Base-by-base conservation (phyloP, 352 stramenopile species). In the Phytophthora citricola region DNA sequence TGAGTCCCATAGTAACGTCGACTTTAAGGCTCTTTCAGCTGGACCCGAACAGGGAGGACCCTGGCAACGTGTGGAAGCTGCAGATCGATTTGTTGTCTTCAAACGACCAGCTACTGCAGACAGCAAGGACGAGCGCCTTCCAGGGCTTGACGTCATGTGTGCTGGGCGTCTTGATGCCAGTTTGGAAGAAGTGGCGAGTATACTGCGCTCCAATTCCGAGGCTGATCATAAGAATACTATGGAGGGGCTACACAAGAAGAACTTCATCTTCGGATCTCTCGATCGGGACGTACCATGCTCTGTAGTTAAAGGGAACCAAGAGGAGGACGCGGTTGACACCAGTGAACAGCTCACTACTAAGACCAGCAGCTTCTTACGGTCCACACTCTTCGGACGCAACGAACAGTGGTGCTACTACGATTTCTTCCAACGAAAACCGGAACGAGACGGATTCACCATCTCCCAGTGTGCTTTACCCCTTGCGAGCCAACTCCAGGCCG, bases 351-450 rank as follows among this genome's bases (percentile, higher is more conserved):
- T 75, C 22, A 53, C 34, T 12, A 59, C 67, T 11, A 76, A 76
- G 41, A 76, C 69, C 43, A 64, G 38, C 53, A 73, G 63, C 38
- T 76, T 76, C 26, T 48, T 66, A 34, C 63, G 64, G 6, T 66
- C 69, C 1, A 56, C 53, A 12, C 4, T 67, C 14, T 76, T 76
- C 26, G 53, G 43, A 15, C 68, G 31, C 50, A 76, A 76, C 44
- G 68, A 76, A 57, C 68, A 76, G 15, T 75, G 67, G 67, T 75
- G 67, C 45, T 75, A 49, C 52, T 61, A 61, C 11, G 67, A 75
- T 20, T 65, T 66, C 29, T 71, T 75, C 52, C 41, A 59, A 29
- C 45, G 48, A 2, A 46, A 63, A 15, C 39, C 51, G 4, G 47
- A 71, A 7, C 17, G 20, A 6, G 56, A 68, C 4, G 67, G 67